Percentiles rank a stretch among this genome's conserved stretches.
These are phyloP conservation scores for Colletotrichum cereale DNA, from an alignment of 2,329 filamentous ascomycete species.

Conservation along the genomic window DNA sequence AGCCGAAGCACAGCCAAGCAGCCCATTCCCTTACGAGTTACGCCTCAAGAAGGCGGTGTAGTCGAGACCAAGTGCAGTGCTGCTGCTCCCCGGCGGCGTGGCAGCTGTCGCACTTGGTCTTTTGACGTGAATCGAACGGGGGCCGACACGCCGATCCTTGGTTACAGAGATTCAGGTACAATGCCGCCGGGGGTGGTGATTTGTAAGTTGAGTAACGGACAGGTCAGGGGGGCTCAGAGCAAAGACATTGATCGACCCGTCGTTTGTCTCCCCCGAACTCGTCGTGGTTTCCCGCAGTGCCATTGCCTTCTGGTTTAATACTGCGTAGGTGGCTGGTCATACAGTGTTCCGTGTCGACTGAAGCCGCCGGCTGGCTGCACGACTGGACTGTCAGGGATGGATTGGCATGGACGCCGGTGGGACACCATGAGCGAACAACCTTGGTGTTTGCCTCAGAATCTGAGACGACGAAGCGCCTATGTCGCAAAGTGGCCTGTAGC, in stretches of 20 bases:
- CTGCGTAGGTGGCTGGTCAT: background rate
- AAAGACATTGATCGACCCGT: background rate
- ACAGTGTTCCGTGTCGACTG: slow-evolving; percentile 4
- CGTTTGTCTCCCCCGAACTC: background rate
- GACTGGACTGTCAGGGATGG: slow-evolving; percentile 5
- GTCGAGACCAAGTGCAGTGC: background rate
- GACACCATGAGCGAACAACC: slow-evolving; percentile 28
- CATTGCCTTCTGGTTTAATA: slow-evolving; percentile 9
- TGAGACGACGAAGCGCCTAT: slow-evolving; percentile 35
- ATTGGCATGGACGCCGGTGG: slow-evolving; percentile 18
- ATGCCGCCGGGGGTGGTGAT: background rate
- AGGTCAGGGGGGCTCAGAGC: background rate
- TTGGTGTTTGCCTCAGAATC: slow-evolving; percentile 33
- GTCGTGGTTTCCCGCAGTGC: background rate
- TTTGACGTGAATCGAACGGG: background rate
- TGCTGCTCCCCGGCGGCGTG: background rate
- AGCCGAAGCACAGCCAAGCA: background rate
- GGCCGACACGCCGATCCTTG: background rate
- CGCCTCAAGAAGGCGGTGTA: background rate
- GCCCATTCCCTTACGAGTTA: background rate
- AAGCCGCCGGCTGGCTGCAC: too few relatives aligned
- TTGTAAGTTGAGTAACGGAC: background rate
- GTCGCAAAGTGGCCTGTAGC: slow-evolving; percentile 23
- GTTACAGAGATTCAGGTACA: background rate
- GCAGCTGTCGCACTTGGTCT: background rate